Conservation (phyloP, 352 stramenopile genomes). For the Globisporangium viniferum region DNA sequence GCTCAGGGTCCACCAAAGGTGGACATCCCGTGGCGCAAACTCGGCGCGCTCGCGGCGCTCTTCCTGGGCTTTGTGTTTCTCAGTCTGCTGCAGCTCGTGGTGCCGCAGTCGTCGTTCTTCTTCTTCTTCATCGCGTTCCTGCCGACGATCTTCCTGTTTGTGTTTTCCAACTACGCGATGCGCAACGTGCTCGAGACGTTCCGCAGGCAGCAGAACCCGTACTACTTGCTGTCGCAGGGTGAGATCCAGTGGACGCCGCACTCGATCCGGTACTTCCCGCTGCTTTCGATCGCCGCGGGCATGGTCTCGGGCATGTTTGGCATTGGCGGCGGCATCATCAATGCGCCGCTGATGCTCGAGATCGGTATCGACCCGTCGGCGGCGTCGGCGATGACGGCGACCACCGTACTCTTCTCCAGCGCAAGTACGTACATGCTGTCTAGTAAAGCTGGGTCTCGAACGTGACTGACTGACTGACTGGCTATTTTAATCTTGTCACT, state of each 20-base stretch:
- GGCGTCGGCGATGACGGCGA: conserved; percentile 88
- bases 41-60: conserved; percentile 77
- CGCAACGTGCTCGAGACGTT: conserved; percentile 50
- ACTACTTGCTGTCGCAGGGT: conserved; percentile 41
- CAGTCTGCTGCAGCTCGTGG: conserved; percentile 92
- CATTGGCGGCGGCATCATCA: conserved; percentile 94
- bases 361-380: conserved; percentile 85
- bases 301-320: conserved; percentile 94
- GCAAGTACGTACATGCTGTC: conserved; percentile 38
- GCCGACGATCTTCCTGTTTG: conserved; percentile 65
- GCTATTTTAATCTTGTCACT: conserved; percentile 9
- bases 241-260: conserved; percentile 47
- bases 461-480: conserved; percentile 2
- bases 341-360: conserved; percentile 92
- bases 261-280: conserved; percentile 84
- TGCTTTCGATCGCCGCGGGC: conserved; percentile 87
- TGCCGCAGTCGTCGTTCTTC: conserved; percentile 72
- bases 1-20: conserved; percentile 32
- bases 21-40: conserved; percentile 66
- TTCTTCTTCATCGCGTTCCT: conserved; percentile 71
- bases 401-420: conserved; percentile 68
- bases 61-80: conserved; percentile 90
- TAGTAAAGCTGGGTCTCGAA: not conserved
- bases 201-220: conserved; percentile 45
- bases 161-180: conserved; percentile 68